phyloP scores from a whole-genome alignment of 2,329 filamentous ascomycete genomes.

The Colletotrichum tropicale region DNA sequence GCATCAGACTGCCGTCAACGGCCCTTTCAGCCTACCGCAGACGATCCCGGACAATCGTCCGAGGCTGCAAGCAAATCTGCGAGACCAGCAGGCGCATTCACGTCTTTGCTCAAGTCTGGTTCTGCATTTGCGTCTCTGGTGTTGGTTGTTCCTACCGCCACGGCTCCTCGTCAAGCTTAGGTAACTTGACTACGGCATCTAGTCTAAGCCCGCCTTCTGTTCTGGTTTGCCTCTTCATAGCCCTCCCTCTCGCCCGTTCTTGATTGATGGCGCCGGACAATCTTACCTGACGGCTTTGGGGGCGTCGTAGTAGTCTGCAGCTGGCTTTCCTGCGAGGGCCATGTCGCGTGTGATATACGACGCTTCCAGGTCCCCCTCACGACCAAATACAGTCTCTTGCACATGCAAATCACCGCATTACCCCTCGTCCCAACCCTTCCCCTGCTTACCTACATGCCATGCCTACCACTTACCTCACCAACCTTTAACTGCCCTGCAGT shows the following conservation, averaged over 20 bases:
- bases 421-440: slow-evolving; percentile 11
- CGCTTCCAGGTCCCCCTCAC: background rate
- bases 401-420: slow-evolving; percentile 14
- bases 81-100: background rate
- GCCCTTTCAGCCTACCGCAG: slow-evolving; percentile 4
- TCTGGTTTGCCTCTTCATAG: background rate
- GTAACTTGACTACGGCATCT: background rate
- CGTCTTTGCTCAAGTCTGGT: background rate
- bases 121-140: background rate
- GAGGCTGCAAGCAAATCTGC: slow-evolving; percentile 6
- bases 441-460: background rate
- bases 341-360: slow-evolving; percentile 2
- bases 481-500: background rate
- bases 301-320: background rate
- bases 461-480: background rate
- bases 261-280: background rate
- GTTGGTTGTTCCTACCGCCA: background rate
- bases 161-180: background rate
- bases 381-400: slow-evolving; percentile 6
- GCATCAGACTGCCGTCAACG: slow-evolving; percentile 19
- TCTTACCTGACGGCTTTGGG: background rate
- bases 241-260: background rate
- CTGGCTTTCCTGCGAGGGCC: background rate
- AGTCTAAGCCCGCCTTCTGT: background rate
- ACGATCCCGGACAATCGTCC: slow-evolving; percentile 17